phyloP scores from a whole-genome alignment of 2,329 filamentous ascomycete genomes.

The Sclerotinia nivalis region DNA sequence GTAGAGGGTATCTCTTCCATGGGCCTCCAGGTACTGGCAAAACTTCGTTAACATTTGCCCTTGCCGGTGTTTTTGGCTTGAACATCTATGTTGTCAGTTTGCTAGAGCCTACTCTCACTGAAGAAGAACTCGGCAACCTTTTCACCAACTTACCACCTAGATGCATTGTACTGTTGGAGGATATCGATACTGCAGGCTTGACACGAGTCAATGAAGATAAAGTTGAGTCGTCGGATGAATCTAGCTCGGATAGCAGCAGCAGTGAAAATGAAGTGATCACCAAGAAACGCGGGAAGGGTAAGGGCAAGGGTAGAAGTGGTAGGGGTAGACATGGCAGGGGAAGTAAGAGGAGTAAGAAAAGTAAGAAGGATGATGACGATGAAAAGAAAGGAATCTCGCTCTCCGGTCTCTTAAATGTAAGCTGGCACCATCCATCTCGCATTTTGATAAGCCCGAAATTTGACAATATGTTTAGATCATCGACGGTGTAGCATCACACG shows the following conservation, averaged over 20 bases:
- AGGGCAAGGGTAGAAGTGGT: conserved; percentile 25
- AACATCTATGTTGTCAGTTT: conserved; percentile 66
- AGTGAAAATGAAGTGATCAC: conserved; percentile 34
- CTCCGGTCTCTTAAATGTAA: conserved; percentile 70
- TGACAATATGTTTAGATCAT: conserved; percentile 26
- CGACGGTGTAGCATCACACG: conserved; percentile 69
- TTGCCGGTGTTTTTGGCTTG: conserved; percentile 65
- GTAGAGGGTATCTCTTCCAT: conserved; percentile 75
- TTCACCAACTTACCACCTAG: conserved; percentile 62
- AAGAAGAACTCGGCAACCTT: conserved; percentile 59
- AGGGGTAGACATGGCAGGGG: conserved; percentile 38
- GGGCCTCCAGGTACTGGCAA: conserved; percentile 76
- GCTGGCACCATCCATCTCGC: conserved; percentile 1
- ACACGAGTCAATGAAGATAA: conserved; percentile 43
- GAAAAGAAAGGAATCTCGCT: conserved; percentile 61
- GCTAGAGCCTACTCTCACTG: conserved; percentile 59
- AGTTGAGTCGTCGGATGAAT: conserved; percentile 22
- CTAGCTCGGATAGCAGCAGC: neutral
- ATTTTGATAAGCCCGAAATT: neutral
- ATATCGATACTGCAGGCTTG: conserved; percentile 67
- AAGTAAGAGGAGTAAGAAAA: conserved; percentile 1
- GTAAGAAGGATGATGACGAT: conserved; percentile 23
- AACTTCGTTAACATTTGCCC: conserved; percentile 64
- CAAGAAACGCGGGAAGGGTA: conserved; percentile 47
- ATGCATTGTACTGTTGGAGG: conserved; percentile 67